These are phyloP conservation scores for Torulaspora quercuum DNA, from an alignment of 805 yeast genomes.

Conservation along the genomic window DNA sequence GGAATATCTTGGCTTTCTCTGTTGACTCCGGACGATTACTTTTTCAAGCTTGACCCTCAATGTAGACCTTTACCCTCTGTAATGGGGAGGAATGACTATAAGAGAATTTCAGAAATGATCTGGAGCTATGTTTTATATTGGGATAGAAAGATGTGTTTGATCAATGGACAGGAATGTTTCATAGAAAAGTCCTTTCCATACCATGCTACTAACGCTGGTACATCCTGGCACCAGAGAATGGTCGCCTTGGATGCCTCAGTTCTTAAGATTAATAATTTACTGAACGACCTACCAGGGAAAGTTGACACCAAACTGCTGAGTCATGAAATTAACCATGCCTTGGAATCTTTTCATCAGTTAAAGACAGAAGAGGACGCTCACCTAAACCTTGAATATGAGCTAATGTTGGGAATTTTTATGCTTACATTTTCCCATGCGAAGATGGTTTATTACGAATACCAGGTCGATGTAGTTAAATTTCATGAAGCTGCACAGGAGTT, in stretches of 20 bases:
- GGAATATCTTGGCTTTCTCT: slow-evolving; percentile 31
- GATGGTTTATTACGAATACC: slow-evolving; percentile 25
- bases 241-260: slow-evolving; percentile 20
- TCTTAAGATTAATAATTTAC: slow-evolving; percentile 18
- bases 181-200: slow-evolving; percentile 25
- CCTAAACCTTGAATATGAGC: slow-evolving; percentile 24
- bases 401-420: slow-evolving; percentile 23
- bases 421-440: slow-evolving; percentile 24
- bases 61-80: slow-evolving; percentile 23
- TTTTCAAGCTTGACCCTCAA: slow-evolving; percentile 19
- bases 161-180: slow-evolving; percentile 32
- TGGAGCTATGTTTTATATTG: slow-evolving; percentile 32
- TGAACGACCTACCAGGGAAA: slow-evolving; percentile 24
- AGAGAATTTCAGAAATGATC: slow-evolving; percentile 20
- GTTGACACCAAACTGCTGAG: slow-evolving; percentile 20
- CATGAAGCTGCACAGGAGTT: slow-evolving; percentile 20
- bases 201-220: slow-evolving; percentile 5
- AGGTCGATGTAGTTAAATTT: slow-evolving; percentile 13
- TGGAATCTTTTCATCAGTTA: slow-evolving; percentile 10
- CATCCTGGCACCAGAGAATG: slow-evolving; percentile 25
- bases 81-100: slow-evolving; percentile 19
- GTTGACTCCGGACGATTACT: slow-evolving; percentile 17
- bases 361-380: slow-evolving; percentile 6
- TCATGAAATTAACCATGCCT: slow-evolving; percentile 13
- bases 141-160: slow-evolving; percentile 33